Evolutionary conservation across 2,329 filamentous ascomycete species (phyloP), one percentile per base, ranked within the genome.

Genomic region (Gremmenia infestans): DNA sequence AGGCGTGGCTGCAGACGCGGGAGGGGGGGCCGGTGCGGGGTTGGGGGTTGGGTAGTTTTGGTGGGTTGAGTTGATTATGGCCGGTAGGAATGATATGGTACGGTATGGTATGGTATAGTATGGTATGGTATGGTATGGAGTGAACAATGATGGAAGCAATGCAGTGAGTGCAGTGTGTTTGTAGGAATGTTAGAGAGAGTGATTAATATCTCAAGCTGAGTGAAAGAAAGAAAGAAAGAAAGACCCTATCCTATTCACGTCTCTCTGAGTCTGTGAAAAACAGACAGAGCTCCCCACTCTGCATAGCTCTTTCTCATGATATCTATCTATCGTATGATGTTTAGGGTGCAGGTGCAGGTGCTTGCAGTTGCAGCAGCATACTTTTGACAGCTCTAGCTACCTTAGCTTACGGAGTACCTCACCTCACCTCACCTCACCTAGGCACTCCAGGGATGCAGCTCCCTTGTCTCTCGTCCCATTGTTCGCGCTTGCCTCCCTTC

Each of bases 1-100:
- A 19, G 42, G 17, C n/a, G 48, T 50, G 28, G 48, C 32, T 50
- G 48, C 48, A 50, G 48, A n/a, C 22, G 48, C 48, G 35, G 48
- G 25, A 32, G 47, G 19, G 25, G 25, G 15, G 28, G 28, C 35
- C 17, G 17, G 28, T 15, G 37, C 23, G 25, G 17, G n/a, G 17
- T 19, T 6, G 14, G 46, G 46, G 25, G 45, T 28, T 28, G 17
- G 48, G 48, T 39, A 19, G n/a, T 25, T 25, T 25, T 43, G 37
- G 23, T 35, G 22, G 32, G 15, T 49, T 32, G 47, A 23, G 15
- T 48, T n/a, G 47, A 19, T 49, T 23, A 2, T 11, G n/a, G 15
- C 42, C 1, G 22, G 28, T 49, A 28, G 28, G 28, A 14, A 15
- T 28, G 12, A 7, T n/a, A 9, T 15, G 45, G 43, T 25, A 25